Conservation (phyloP, 148 eudicot genomes). For the Fagopyrum esculentum region DNA sequence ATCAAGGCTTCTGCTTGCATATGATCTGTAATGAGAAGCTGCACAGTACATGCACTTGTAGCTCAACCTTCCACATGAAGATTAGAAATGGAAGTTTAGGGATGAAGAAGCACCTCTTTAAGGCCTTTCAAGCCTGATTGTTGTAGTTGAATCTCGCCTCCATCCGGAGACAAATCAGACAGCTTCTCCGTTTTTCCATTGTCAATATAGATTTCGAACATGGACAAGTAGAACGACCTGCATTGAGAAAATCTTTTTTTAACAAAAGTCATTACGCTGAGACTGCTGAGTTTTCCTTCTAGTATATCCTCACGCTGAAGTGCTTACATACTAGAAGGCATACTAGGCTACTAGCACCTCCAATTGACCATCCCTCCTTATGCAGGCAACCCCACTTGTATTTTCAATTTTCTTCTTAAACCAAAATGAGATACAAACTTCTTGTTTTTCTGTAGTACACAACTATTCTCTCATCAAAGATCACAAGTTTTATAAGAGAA, state of each 20-base stretch:
- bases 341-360: not conserved
- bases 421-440: not conserved
- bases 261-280: not conserved
- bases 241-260: constrained; percentile 1
- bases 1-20: constrained; percentile 69
- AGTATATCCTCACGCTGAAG: no score
- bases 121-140: constrained; percentile 69
- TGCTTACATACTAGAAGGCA: not conserved
- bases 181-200: constrained; percentile 67
- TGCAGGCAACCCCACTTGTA: not conserved
- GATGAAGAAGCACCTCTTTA: constrained; percentile 38
- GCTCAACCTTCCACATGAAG: not conserved
- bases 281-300: no score
- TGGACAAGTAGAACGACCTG: constrained; percentile 65
- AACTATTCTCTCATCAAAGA: not conserved
- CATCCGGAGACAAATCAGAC: constrained; percentile 57
- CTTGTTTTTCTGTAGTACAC: not conserved
- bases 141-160: constrained; percentile 51
- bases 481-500: not conserved
- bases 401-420: not conserved
- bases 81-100: not conserved
- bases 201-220: constrained; percentile 68
- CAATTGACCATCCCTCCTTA: not conserved
- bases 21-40: constrained; percentile 47
- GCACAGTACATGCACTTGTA: constrained; percentile 11